Percentiles rank a stretch among this genome's conserved stretches.
Conservation (phyloP, 768 basidiomycete genomes). For the Kwoniella shandongensis region DNA sequence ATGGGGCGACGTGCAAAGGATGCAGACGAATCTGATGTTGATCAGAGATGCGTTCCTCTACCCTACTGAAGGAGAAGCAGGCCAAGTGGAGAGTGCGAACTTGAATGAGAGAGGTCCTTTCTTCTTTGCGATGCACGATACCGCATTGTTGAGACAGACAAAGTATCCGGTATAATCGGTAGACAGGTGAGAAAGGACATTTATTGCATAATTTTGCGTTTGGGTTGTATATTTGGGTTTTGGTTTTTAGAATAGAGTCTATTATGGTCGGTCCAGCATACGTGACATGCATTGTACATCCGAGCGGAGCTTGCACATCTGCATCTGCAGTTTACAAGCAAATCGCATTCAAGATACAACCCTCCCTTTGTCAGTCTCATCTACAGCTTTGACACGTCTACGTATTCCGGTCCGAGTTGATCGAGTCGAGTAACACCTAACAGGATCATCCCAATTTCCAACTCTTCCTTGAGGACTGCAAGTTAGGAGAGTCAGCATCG, state of each 20-base stretch:
- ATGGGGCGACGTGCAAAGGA: slow-evolving; percentile 32
- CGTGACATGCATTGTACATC: too few relatives aligned
- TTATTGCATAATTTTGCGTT: too few relatives aligned
- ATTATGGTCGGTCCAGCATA: too few relatives aligned
- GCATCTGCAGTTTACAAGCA: too few relatives aligned
- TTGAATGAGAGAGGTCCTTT: slow-evolving; percentile 48
- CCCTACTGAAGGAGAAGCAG: slow-evolving; percentile 38
- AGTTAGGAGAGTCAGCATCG: neutral
- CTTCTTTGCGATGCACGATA: slow-evolving; percentile 50
- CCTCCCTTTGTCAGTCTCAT: neutral
- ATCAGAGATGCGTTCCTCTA: slow-evolving; percentile 54
- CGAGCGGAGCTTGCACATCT: too few relatives aligned
- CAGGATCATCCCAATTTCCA: slow-evolving; percentile 70
- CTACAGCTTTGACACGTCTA: slow-evolving; percentile 48
- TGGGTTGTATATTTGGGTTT: too few relatives aligned
- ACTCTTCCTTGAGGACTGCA: slow-evolving; percentile 69
- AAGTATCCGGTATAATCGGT: slow-evolving; percentile 30
- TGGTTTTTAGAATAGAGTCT: too few relatives aligned
- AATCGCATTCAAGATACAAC: too few relatives aligned
- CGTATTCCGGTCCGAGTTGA: slow-evolving; percentile 72
- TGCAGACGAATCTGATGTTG: slow-evolving; percentile 53
- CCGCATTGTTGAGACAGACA: slow-evolving; percentile 44
- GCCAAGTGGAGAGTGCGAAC: slow-evolving; percentile 20
- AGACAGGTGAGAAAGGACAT: too few relatives aligned
- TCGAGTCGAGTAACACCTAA: slow-evolving; percentile 66